Evolutionary conservation across 129 eudicot species (phyloP).

Genomic region (Tagetes erecta): DNA sequence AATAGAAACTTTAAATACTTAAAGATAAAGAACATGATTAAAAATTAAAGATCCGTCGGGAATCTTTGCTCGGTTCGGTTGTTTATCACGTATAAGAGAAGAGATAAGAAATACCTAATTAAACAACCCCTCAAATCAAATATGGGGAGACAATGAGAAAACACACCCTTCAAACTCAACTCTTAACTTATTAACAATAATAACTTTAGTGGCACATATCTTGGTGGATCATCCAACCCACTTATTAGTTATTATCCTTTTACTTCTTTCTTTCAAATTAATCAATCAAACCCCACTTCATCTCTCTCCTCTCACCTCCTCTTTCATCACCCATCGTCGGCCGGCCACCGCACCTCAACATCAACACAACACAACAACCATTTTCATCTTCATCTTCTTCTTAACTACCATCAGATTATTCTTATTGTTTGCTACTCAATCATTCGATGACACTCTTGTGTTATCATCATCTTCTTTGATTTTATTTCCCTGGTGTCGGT

Average conservation of each 20-base stretch:
- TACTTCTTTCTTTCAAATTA: constrained; percentile 17
- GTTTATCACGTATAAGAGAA: too few species aligned
- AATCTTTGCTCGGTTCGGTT: too few species aligned
- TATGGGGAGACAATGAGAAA: neutral
- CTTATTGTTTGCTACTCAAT: too few species aligned
- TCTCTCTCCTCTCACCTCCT: constrained; percentile 21
- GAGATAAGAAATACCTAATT: too few species aligned
- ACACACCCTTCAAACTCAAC: constrained; percentile 33
- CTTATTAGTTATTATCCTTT: neutral
- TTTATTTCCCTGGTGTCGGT: too few species aligned
- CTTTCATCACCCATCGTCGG: neutral
- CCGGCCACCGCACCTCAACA: constrained; percentile 32
- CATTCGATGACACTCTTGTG: constrained; percentile 26
- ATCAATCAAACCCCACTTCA: constrained; percentile 25
- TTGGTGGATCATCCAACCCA: constrained; percentile 33
- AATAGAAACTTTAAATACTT: too few species aligned
- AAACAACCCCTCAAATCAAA: neutral
- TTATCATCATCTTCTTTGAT: too few species aligned
- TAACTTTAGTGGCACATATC: too few species aligned
- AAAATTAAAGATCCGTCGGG: too few species aligned
- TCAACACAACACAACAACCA: constrained; percentile 4
- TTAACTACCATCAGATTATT: neutral
- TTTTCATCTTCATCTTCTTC: neutral
- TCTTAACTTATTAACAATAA: constrained; percentile 8
- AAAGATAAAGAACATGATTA: too few species aligned